Base-by-base conservation (phyloP, 1,284 basidiomycete species). In the Xanthoconium separans region DNA sequence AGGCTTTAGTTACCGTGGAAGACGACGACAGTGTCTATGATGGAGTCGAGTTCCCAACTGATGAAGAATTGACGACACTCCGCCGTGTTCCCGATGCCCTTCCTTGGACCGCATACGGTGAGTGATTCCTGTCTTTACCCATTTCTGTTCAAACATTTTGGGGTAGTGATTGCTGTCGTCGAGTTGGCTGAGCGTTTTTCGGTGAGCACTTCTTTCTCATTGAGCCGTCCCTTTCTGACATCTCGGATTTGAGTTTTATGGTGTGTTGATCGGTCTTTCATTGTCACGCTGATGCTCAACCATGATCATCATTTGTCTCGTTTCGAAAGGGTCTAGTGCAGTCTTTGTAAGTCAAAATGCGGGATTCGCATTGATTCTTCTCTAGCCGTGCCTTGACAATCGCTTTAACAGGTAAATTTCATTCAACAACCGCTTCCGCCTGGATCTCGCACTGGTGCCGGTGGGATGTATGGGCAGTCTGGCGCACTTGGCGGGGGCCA, bases 161-260 rank as follows among this genome's bases (percentile, higher is more conserved):
- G 20, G 36, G 6, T 51, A 88, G 85, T 88, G 53, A 87, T 91
- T 45, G 87, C 86, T 4, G 54, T 83, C 33, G 77, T 89, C 36
- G 88, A 91, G 69, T 65, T 87, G 42, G 86, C 86, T 5, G 89
- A 91, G 65, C 82, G 89, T 20, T 91, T 92, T 70, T 91, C 88
- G 12, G 82, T 82, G 58, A 47, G 78, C 47, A 0, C 29, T 37
- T 30, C 20, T 50, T 6, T 9, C 6, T 16, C 40, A n/a, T 52
- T 4, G 24, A 36, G 24, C 7, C 6, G n/a, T 37, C 16, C 36
- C 36, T 24, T 24, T 24, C 16, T 37, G 36, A 37, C 24, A 16
- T 33, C 42, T 22, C 22, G 18, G 31, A 6, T 46, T 15, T 41
- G 15, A 71, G 74, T 75, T 47, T 51, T 75, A 75, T 53, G 74